phyloP scores from a whole-genome alignment of 371 early-diverging fungal species.

The Choanephora cucurbitarum region DNA sequence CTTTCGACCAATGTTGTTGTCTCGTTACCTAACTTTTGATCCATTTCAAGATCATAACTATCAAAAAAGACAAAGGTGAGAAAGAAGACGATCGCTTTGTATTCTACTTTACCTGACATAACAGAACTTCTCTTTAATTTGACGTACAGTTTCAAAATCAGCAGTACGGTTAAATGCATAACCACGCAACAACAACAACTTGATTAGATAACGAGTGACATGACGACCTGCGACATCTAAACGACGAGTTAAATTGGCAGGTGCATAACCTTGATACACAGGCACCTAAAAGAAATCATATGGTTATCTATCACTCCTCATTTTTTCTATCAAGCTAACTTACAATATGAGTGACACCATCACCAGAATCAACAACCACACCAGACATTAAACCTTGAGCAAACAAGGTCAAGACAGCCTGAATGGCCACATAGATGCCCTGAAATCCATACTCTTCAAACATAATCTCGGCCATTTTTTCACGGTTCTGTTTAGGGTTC shows the following conservation, averaged over 20 bases:
- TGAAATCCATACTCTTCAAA: constrained; percentile 95
- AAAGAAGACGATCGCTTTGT: not conserved
- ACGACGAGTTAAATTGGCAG: constrained; percentile 89
- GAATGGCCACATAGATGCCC: constrained; percentile 93
- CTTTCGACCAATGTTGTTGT: constrained; percentile 95
- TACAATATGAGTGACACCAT: constrained; percentile 97
- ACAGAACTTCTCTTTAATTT: constrained; percentile 97
- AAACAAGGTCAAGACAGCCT: constrained; percentile 96
- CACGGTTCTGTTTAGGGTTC: constrained; percentile 92
- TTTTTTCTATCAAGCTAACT: too few species aligned
- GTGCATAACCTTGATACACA: constrained; percentile 93
- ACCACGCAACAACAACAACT: constrained; percentile 89
- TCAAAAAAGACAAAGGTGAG: constrained; percentile 3
- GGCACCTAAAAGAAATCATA: constrained; percentile 82
- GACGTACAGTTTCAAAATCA: constrained; percentile 96
- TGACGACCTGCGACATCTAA: constrained; percentile 96
- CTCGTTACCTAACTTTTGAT: constrained; percentile 93
- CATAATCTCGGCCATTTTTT: constrained; percentile 93
- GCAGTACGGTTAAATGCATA: constrained; percentile 97
- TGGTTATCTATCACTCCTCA: too few species aligned
- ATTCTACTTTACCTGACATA: constrained; percentile 79
- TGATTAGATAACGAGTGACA: constrained; percentile 96
- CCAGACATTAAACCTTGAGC: constrained; percentile 96
- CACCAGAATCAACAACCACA: constrained; percentile 97
- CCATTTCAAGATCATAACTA: constrained; percentile 92